Base-by-base conservation (phyloP, 1,284 basidiomycete species). In the Marasmius fiardii region DNA sequence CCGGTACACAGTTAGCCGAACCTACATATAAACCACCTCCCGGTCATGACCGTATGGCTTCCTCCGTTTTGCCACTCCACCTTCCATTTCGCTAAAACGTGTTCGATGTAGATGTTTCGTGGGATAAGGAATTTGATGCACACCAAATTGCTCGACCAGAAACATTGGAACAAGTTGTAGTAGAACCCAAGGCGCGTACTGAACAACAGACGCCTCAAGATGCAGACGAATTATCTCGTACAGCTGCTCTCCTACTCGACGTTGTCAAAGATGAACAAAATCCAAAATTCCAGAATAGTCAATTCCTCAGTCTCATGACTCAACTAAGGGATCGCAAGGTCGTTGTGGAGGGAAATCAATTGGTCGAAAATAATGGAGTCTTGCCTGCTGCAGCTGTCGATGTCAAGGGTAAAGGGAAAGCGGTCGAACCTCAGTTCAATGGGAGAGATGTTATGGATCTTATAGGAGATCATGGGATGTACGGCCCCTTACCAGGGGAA, bases 221-320 rank as follows among this genome's bases (percentile, higher is more conserved):
- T 34, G 64, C 67, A 2, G 89, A 92, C 60, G 84, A 91, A 52
- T 81, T 94, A 26, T 86, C 92, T 3, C 80, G 81, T 26, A 88
- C 90, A 1, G 92, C 92, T 2, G 88, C 80, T 14, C 69, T 82
- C 31, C 80, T 94, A 47, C 72, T 93, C 41, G 80, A 90, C 55
- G 80, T 87, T 28, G 79, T 94, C 43, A 77, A 79, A 64, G 72
- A 86, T 55, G 83, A 87, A 58, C 78, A 83, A 60, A 95, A 92
- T 66, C 83, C 88, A 43, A 98, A 98, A 70, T 94, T 98, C 68
- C 81, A 86, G 67, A 83, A 95, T 51, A 95, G 93, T 69, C 79
- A 85, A 60, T 98, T 98, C 68, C 79, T 98, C 75, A 80, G 81
- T 18, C 79, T 98, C 26, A 95, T 98, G 89, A 83, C 83, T 53